Base-by-base conservation (phyloP, 2,329 filamentous ascomycete genomes). In the Cyphellophora europaea region DNA sequence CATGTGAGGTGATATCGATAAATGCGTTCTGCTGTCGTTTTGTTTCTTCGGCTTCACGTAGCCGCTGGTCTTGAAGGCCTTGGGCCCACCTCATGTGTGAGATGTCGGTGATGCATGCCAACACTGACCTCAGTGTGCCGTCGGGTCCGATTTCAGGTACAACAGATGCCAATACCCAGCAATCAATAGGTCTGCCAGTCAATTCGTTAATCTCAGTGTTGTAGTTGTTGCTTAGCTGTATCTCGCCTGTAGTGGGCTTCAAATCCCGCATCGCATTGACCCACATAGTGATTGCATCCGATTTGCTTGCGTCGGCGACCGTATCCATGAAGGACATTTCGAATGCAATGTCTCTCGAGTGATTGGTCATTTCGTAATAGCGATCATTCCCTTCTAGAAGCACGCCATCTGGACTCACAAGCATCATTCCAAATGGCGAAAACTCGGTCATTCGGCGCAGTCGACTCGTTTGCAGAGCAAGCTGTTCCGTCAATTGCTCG, bases 1-100 rank as follows among this genome's bases (percentile, higher is more conserved):
- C 69, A 44, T 71, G 69, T 33, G 62, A 66, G 5, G 67, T 72
- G 46, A 85, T 83, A 54, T 85, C 82, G 49, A 87, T 83, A 49
- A 87, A 87, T 43, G 82, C 82, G 47, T 87, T 81, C 51, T 89
- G 83, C 50, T 40, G 33, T 19, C 37, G 41, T 19, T 44, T 39
- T 25, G 42, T 41, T 30, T 42, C 37, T 23, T 38, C 46, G 5
- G 41, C 45, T 29, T 40, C 42, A 13, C 27, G 16, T n/a, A 39
- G 38, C 10, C 37, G 19, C 12, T 71, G 13, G 74, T 63, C 47
- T 74, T 71, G 36, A 5, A 45, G 28, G 15, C 36, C 31, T 33
- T 47, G 41, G 10, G 46, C 35, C 42, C 42, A 49, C 21, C 50
- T 47, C 5, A 40, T 31, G 6, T 47, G 41, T 6, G 51, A 49